Base-by-base conservation (phyloP, 108 stramenopile species). In the Halocafeteria seosinensis region DNA sequence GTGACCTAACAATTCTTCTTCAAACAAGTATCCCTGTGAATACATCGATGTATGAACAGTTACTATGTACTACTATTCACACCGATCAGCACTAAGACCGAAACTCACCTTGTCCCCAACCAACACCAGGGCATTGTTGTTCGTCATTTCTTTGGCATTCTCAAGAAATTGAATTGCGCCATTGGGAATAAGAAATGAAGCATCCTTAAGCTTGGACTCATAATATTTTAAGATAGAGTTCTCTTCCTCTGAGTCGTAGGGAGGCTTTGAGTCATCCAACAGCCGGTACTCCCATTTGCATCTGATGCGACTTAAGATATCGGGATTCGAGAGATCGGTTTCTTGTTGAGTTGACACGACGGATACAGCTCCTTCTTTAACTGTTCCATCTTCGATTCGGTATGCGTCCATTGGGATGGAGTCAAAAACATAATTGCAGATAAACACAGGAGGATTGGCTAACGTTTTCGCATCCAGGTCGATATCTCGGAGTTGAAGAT, bases 361-460 rank as follows among this genome's bases (percentile, higher is more conserved):
- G n/a, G n/a, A n/a, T n/a, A n/a, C n/a, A n/a, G n/a, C n/a, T n/a
- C n/a, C n/a, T n/a, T n/a, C n/a, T n/a, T n/a, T n/a, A n/a, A n/a
- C n/a, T n/a, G n/a, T n/a, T n/a, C n/a, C n/a, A n/a, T n/a, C n/a
- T n/a, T n/a, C n/a, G n/a, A n/a, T n/a, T n/a, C 81, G 80, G 60
- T 77, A 79, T 26, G 78, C 68, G 36, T 83, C 84, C 28, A 81
- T 80, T 23, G 78, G 78, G 25, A 85, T 57, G 2, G 81, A 80
- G 65, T 85, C 84, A 37, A 83, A 79, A 17, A 85, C 68, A 57
- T 85, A 85, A 62, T 85, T 85, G 8, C 82, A 82, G 30, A 85
- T 76, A 2, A 84, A 36, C 29, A 73, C 70, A 31, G 81, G 50
- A 1, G 84, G 84, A 50, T 85, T 83, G 0, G 63, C 71, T 50